Percentiles rank a stretch among this genome's conserved stretches.
Conservation (phyloP, 768 basidiomycete genomes). For the Crassisporium funariophilum region DNA sequence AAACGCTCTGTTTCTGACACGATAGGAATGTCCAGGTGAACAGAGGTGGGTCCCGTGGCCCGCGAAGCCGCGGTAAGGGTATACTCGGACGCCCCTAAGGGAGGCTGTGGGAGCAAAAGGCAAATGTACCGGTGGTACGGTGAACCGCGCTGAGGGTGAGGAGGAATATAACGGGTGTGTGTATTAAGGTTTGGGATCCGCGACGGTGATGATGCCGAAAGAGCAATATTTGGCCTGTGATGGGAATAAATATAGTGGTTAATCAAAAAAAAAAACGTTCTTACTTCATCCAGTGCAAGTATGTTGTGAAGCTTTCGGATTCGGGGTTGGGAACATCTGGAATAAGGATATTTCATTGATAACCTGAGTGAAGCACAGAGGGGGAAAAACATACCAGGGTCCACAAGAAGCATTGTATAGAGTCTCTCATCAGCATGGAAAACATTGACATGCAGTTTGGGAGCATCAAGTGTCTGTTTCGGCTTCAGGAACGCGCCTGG, state of each 20-base stretch:
- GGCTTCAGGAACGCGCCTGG: constrained; percentile 72
- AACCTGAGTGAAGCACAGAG: not conserved
- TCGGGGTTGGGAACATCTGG: constrained; percentile 82
- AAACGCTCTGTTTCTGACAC: constrained; percentile 49
- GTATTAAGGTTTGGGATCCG: constrained; percentile 45
- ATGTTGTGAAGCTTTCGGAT: constrained; percentile 65
- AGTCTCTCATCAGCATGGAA: constrained; percentile 81
- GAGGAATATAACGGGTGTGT: constrained; percentile 83
- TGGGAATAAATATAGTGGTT: constrained; percentile 2
- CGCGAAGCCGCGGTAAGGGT: constrained; percentile 35
- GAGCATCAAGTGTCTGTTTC: constrained; percentile 63
- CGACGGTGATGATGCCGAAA: constrained; percentile 57
- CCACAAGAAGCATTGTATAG: constrained; percentile 89
- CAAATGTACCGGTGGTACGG: constrained; percentile 88
- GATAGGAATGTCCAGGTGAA: constrained; percentile 46
- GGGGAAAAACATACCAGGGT: constrained; percentile 61
- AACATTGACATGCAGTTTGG: constrained; percentile 69
- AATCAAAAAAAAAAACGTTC: constrained; percentile 26
- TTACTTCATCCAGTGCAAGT: constrained; percentile 86
- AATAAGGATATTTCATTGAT: constrained; percentile 2
- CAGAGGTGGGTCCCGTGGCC: constrained; percentile 36
- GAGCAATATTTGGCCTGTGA: constrained; percentile 76
- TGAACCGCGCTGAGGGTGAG: constrained; percentile 88
- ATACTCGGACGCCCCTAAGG: constrained; percentile 33
- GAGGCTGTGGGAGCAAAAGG: constrained; percentile 73